Percentiles rank a stretch among this genome's conserved stretches.
Conservation (phyloP, 495 filamentous ascomycete genomes). For the Monascus purpureus region DNA sequence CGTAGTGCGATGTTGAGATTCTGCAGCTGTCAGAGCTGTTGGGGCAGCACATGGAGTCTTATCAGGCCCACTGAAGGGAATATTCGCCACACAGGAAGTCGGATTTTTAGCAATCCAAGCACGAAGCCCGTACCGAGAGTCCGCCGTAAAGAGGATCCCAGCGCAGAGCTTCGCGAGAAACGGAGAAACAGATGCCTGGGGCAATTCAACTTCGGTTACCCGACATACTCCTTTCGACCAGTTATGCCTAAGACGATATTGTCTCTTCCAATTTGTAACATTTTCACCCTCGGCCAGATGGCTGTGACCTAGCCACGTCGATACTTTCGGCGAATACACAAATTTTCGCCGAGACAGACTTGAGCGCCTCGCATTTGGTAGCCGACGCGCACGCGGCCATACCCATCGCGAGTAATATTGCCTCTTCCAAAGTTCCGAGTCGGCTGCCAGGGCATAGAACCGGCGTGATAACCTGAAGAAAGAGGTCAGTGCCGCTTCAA, state of each 20-base stretch:
- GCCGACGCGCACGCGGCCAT: conserved; percentile 60
- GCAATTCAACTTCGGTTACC: conserved; percentile 61
- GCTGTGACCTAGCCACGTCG: conserved; percentile 73
- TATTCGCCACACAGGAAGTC: conserved; percentile 20
- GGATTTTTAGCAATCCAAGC: conserved; percentile 59
- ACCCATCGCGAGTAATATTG: conserved; percentile 86
- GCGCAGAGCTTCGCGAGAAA: conserved; percentile 58
- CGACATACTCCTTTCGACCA: conserved; percentile 77
- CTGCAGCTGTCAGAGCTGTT: conserved; percentile 54
- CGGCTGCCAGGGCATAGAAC: conserved; percentile 59
- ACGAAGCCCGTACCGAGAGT: conserved; percentile 51
- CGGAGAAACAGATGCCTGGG: conserved; percentile 38
- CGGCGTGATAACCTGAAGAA: conserved; percentile 53
- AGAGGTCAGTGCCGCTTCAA: conserved; percentile 4
- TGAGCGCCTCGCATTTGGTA: conserved; percentile 50
- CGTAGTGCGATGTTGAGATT: conserved; percentile 13
- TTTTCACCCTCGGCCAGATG: conserved; percentile 37
- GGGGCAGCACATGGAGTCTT: conserved; percentile 25
- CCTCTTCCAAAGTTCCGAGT: conserved; percentile 84
- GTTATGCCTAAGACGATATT: conserved; percentile 83
- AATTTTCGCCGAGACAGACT: conserved; percentile 23
- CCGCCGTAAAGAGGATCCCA: conserved; percentile 67
- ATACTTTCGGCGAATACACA: conserved; percentile 55
- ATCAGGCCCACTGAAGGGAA: conserved; percentile 6
- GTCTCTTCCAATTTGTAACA: conserved; percentile 69